Evolutionary conservation across 345 rosid species (phyloP).

Genomic region (Durio zibethinus): DNA sequence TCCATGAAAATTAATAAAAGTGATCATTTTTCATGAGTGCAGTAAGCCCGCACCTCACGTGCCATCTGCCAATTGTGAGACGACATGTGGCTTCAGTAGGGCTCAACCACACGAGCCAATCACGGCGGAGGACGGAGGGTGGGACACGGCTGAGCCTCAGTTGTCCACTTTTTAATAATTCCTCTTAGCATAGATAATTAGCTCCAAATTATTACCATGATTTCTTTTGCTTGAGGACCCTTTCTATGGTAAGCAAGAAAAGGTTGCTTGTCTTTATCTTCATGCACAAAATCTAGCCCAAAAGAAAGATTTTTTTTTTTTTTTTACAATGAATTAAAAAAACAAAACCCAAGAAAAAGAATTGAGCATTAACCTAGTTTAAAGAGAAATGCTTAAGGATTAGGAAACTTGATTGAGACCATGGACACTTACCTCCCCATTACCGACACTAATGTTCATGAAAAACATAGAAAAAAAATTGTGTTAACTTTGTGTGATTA

Average conservation of each 20-base stretch:
- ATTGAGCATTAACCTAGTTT: neutral
- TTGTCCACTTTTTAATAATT: neutral
- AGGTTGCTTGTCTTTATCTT: conserved; percentile 39
- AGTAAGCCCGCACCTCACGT: conserved; percentile 22
- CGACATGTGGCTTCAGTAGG: neutral
- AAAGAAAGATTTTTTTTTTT: neutral
- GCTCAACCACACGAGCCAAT: conserved; percentile 29
- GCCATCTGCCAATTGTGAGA: conserved; percentile 12
- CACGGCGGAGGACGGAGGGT: conserved; percentile 13
- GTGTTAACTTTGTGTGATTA: conserved; percentile 5
- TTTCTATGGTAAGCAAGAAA: conserved; percentile 20
- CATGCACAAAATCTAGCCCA: conserved; percentile 19
- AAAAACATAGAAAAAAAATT: neutral
- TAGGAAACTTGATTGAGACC: conserved; percentile 3
- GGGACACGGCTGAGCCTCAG: conserved; percentile 14
- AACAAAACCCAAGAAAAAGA: neutral
- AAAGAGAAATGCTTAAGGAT: neutral
- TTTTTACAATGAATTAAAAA: neutral
- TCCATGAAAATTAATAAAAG: neutral
- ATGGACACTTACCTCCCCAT: conserved; percentile 22
- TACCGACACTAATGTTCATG: neutral
- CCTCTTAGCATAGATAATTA: conserved; percentile 15
- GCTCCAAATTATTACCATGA: conserved; percentile 26
- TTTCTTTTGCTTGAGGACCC: conserved; percentile 14
- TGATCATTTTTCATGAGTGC: conserved; percentile 9